Base-by-base conservation (phyloP, 257 asterid genomes). In the Solanum sejunctum region DNA sequence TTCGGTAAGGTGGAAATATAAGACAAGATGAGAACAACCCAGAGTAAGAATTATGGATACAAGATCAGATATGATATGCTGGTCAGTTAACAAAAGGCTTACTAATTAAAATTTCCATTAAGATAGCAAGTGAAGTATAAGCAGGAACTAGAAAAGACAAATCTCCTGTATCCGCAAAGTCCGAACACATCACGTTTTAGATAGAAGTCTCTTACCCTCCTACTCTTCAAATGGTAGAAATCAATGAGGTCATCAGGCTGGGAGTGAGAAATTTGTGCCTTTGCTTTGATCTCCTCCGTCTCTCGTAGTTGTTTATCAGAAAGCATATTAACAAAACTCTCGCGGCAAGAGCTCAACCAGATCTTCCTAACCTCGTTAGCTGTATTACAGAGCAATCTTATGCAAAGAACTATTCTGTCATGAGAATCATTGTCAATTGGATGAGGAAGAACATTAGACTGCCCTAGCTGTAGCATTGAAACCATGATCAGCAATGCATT, bases 161-260 rank as follows among this genome's bases (percentile, higher is more conserved):
- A 77, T 28, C 61, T 77, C 63, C 1, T 10, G 26, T 26, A 57
- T 26, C 26, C 28, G 64, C 82, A 26, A 51, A 54, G 18, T 78
- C 82, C 82, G 26, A 51, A 54, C 28, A 78, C 26, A 10, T 9
- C 7, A 84, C 26, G 43, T 39, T 80, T 57, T 83, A 87, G 83
- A 57, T 81, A 85, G 47, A 87, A 83, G 41, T 49, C 52, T 32
- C 84, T 86, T 86, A 95, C 99, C 97, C 89, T 93, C 89, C 99
- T 87, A 91, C 98, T 95, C 94, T 95, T 95, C 93, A 95, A 88
- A 90, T 95, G 98, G 87, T 93, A 95, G 91, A 95, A 95, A 84
- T 95, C 98, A 89, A 95, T 95, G 70, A 95, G 95, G 88, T 95
- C 99, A 87, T 95, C 99, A 20, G 99, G 99, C 83, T 95, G 99